phyloP scores from a whole-genome alignment of 1,139 yeast species.

The Saccharomyces pastorianus region DNA sequence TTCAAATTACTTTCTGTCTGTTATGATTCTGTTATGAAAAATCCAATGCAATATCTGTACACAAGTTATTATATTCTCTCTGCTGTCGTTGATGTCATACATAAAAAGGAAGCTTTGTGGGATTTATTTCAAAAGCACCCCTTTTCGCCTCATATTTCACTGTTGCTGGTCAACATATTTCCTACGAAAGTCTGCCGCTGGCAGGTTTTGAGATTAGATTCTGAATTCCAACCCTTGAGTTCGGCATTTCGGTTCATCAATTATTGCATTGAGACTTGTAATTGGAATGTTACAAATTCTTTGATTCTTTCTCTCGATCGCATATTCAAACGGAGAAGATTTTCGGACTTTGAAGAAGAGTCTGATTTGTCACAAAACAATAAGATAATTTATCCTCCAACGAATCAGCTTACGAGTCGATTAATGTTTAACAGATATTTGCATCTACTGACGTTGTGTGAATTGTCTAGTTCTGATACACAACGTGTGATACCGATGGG shows the following conservation, averaged over 20 bases:
- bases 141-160: slow-evolving; percentile 15
- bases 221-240: slow-evolving; percentile 8
- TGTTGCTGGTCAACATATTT: slow-evolving; percentile 16
- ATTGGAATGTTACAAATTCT: slow-evolving; percentile 19
- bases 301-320: slow-evolving; percentile 19
- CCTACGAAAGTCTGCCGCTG: slow-evolving; percentile 19
- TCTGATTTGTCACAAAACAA: slow-evolving; percentile 3
- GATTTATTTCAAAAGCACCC: slow-evolving; percentile 9
- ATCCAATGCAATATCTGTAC: slow-evolving; percentile 9
- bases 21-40: slow-evolving; percentile 6
- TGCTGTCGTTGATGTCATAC: slow-evolving; percentile 11
- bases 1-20: slow-evolving; percentile 22
- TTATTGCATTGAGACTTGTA: slow-evolving; percentile 10
- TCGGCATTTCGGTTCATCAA: slow-evolving; percentile 17
- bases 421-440: slow-evolving; percentile 25
- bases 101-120: slow-evolving; percentile 18
- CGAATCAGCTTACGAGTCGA: slow-evolving; percentile 1
- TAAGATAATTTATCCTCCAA: slow-evolving; percentile 7
- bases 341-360: slow-evolving; percentile 25
- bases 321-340: slow-evolving; percentile 23
- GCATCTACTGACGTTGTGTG: slow-evolving; percentile 10
- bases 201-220: slow-evolving; percentile 16
- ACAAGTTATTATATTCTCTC: slow-evolving; percentile 20
- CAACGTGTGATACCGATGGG: slow-evolving; percentile 29
- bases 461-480: slow-evolving; percentile 12